Conservation (phyloP, 164 flowering plant genomes). For the Liquidambar formosana region DNA sequence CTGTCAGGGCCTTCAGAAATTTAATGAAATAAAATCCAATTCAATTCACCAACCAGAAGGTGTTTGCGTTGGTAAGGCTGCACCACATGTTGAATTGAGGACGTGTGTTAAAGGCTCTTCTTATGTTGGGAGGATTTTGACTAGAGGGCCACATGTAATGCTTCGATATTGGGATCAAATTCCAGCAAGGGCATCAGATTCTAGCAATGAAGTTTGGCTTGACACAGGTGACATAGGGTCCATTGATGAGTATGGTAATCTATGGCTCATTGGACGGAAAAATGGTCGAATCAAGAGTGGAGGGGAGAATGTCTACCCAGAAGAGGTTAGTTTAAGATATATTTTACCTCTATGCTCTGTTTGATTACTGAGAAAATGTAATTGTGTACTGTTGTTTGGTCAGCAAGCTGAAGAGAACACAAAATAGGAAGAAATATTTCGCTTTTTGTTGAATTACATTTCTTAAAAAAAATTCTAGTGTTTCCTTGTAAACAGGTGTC, state of each 20-base stretch:
- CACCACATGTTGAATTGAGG: conserved; percentile 81
- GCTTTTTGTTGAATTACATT: background rate
- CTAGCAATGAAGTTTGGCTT: conserved; percentile 48
- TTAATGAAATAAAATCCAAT: conserved; percentile 1
- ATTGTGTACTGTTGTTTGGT: background rate
- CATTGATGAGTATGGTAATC: conserved; percentile 58
- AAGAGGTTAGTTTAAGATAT: conserved; percentile 53
- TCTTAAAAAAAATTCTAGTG: background rate
- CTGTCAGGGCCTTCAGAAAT: conserved; percentile 9
- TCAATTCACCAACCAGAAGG: conserved; percentile 33
- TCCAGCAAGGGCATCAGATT: conserved; percentile 11
- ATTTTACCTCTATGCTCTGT: background rate
- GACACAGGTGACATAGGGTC: conserved; percentile 93
- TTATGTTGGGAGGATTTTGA: conserved; percentile 66
- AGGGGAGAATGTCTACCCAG: conserved; percentile 92
- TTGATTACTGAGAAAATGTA: background rate
- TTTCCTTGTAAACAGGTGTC: background rate
- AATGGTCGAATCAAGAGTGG: conserved; percentile 86
- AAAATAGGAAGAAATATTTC: background rate
- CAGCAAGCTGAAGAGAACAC: background rate
- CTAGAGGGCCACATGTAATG: conserved; percentile 89
- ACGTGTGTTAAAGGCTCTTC: conserved; percentile 39
- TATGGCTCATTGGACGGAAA: conserved; percentile 83
- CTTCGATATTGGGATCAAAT: conserved; percentile 60
- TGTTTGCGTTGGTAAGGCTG: conserved; percentile 82